Base-by-base conservation (phyloP, 768 basidiomycete genomes). In the Cystobasidium tubakii region DNA sequence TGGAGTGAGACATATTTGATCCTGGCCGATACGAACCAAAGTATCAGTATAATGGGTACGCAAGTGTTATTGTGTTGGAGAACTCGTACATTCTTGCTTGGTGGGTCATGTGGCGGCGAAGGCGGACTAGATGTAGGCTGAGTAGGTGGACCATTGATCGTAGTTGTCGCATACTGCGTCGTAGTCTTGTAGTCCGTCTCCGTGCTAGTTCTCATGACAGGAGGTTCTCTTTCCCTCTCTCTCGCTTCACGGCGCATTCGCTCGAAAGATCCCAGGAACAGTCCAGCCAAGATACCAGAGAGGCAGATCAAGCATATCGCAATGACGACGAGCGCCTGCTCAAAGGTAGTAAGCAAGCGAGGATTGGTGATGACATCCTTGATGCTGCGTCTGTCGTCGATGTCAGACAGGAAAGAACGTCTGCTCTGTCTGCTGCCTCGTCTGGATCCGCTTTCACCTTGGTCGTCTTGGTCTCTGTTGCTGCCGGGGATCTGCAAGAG, bases 221-320 rank as follows among this genome's bases (percentile, higher is more conserved):
- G 42, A 10, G 70, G 21, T 27, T 43, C 57, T 44, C 33, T 7
- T 57, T 54, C 57, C 4, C 55, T 7, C 15, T 63, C 62, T 27
- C 65, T 46, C 4, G 34, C 65, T 27, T 42, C 62, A 79, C 78
- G 73, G 80, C 74, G 79, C 83, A 74, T 86, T 86, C 66, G 92
- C 84, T 75, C 87, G 88, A 79, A 87, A 0, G 89, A 88, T 12
- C 96, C 96, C 36, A 92, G 89, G 81, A 93, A 97, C 3, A 99
- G 84, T 12, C 95, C 95, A 75, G 94, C 88, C 81, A 95, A 94
- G n/a, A 91, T 85, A 7, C 90, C 89, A 76, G 86, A 88, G 62
- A 92, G 84, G 57, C 97, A 85, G 17, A 98, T 84, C 60, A 99
- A 84, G 31, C 90, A 81, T 74, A 98, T 85, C 0, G 86, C 85